Conservation (phyloP, 495 filamentous ascomycete species). For the Aspergillus campestris region DNA sequence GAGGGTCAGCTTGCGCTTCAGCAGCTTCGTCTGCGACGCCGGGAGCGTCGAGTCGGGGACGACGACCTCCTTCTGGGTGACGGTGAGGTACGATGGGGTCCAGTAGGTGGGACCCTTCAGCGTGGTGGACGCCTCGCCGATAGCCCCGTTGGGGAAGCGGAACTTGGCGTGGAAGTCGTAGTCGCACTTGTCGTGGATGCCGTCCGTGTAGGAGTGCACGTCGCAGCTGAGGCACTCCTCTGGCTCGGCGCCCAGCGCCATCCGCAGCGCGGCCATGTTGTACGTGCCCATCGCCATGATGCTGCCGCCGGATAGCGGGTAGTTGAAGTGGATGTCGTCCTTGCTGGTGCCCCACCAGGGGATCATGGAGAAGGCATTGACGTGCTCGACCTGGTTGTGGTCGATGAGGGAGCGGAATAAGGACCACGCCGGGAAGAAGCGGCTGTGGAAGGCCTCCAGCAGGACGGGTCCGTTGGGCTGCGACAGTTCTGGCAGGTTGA, state of each 20-base stretch:
- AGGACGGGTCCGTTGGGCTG: slow-evolving; percentile 24
- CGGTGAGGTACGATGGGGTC: slow-evolving; percentile 8
- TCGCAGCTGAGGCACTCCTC: slow-evolving; percentile 28
- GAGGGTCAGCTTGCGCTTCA: slow-evolving; percentile 12
- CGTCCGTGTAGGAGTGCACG: slow-evolving; percentile 18
- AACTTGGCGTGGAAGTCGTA: slow-evolving; percentile 29
- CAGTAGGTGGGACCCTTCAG: slow-evolving; percentile 14
- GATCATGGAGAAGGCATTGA: slow-evolving; percentile 16
- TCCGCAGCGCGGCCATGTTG: slow-evolving; percentile 29
- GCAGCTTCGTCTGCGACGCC: slow-evolving; percentile 20
- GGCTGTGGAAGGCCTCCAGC: slow-evolving; percentile 44
- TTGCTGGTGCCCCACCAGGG: slow-evolving; percentile 18
- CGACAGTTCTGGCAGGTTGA: slow-evolving; percentile 26
- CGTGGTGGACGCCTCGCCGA: slow-evolving; percentile 29
- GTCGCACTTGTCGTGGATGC: slow-evolving; percentile 26
- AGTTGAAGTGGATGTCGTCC: slow-evolving; percentile 47
- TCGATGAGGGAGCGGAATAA: slow-evolving; percentile 35
- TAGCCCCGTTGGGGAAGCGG: slow-evolving; percentile 37
- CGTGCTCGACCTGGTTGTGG: slow-evolving; percentile 28
- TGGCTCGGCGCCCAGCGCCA: slow-evolving; percentile 30
- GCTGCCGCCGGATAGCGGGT: slow-evolving; percentile 43
- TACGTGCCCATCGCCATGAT: slow-evolving; percentile 47
- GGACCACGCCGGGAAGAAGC: slow-evolving; percentile 40
- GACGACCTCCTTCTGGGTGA: slow-evolving; percentile 13
- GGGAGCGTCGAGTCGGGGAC: slow-evolving; percentile 18